Conservation (phyloP, 331 rosid genomes). For the Acacia pycnantha region DNA sequence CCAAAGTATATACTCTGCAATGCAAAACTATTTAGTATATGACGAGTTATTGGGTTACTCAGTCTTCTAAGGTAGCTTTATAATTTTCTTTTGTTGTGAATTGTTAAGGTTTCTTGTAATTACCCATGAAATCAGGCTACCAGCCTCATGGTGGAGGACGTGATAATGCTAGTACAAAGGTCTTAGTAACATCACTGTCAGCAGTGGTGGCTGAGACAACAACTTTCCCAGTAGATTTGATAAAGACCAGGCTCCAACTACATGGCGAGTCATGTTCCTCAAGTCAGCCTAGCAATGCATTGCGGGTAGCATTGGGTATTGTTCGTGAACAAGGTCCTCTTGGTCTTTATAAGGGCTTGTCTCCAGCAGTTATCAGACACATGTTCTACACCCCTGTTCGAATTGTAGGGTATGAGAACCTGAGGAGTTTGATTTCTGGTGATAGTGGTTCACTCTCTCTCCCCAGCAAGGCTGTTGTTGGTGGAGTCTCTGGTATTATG, state of each 20-base stretch:
- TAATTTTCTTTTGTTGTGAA: not conserved
- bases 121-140: conserved; percentile 42
- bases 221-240: conserved; percentile 80
- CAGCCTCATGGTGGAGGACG: conserved; percentile 39
- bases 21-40: not conserved
- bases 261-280: conserved; percentile 66
- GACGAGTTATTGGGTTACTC: not conserved
- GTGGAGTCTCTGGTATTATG: conserved; percentile 70
- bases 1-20: not conserved
- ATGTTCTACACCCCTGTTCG: conserved; percentile 82
- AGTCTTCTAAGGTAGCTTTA: not conserved
- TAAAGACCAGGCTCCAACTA: conserved; percentile 86
- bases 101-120: conserved; percentile 17
- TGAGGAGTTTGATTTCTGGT: conserved; percentile 42
- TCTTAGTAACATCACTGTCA: conserved; percentile 59
- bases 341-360: conserved; percentile 79
- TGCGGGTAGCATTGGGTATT: conserved; percentile 56
- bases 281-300: conserved; percentile 46
- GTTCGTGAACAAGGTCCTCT: conserved; percentile 57
- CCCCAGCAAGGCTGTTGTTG: conserved; percentile 56
- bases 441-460: conserved; percentile 53
- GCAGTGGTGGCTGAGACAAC: conserved; percentile 90
- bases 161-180: conserved; percentile 41
- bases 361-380: conserved; percentile 81
- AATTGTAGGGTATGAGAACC: conserved; percentile 73